Evolutionary conservation across 768 basidiomycete species (phyloP), one percentile per base, ranked within the genome.

Genomic region (Termitomyces eurrhizus): DNA sequence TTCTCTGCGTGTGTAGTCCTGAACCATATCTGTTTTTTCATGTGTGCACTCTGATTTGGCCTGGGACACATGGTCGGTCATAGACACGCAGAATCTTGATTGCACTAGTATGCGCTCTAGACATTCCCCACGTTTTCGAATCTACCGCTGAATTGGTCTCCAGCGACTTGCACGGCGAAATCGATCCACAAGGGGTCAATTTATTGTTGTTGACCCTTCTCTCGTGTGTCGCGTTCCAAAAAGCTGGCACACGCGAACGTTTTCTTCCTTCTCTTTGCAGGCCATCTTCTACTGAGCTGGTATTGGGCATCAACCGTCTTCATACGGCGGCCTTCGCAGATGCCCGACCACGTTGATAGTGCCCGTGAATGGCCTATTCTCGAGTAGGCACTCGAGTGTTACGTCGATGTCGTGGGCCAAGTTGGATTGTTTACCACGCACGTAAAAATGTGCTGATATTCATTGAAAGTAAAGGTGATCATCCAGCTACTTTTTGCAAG

Each of bases 301-400:
- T 29, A 75, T 78, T 44, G 83, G 84, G 0, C 53, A 84, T 87
- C 36, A 87, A 83, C 0, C 86, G 87, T 62, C 86, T 86, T 1
- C 75, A 82, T 64, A 87, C 86, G 1, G 76, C 86, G 5, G 67
- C 80, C 1, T 84, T 88, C 58, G 57, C 76, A 26, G 75, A 74
- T 32, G 86, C 86, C 0, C 85, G 83, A 83, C 84, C 0, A 85
- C 87, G 58, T 78, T 76, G 1, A 69, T 77, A 13, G 72, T 75
- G 3, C 0, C 0, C 73, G 64, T 2, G 76, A 79, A 50, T 86
- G 84, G 82, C 86, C 87, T 3, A 75, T 87, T 21, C 66, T 87
- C 59, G 78, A 88, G 52, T 83, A 87, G 52, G 83, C 81, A 42
- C 74, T 88, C 4, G 87, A 88, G 66, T 87, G 85, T 64, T 86